Evolutionary conservation across 1,284 basidiomycete species (phyloP), one percentile per base, ranked within the genome.

Genomic region (Malassezia caprae): DNA sequence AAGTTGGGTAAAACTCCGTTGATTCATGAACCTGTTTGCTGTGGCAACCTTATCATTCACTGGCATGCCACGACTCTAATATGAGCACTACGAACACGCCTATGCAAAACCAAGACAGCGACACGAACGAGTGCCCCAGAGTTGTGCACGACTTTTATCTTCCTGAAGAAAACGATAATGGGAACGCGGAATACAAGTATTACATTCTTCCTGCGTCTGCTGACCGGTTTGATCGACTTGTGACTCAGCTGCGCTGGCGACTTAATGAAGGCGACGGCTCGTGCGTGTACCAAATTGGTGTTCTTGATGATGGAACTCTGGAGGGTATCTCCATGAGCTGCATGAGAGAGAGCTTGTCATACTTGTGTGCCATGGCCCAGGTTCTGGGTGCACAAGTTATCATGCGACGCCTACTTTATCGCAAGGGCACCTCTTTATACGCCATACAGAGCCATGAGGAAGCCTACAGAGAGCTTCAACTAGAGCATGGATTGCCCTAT

Each of bases 181-280:
- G 72, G 35, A 72, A 75, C 48, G 64, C 73, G 19, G 72, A 75
- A 47, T 75, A 75, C 63, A 75, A 75, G 53, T 64, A 68, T 55
- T 69, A 72, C 53, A 66, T 75, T 48, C 54, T 72, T 1, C 69
- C 65, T 3, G 60, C 67, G n/a, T 63, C 64, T 31, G 57, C 59
- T 6, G 60, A 63, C 35, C 68, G 72, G 21, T 73, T 72, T 49
- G 63, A 73, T 46, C 62, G 68, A 17, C 63, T 75, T 35, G 67
- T 67, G 43, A 75, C 72, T 1, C 72, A 75, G 56, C 62, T 75
- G 43, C 69, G 69, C 31, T 75, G 70, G 72, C 61, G 72, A n/a
- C 61, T 75, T 10, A 61, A 64, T 19, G 67, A 75, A 58, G 72
- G 72, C 3, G 68, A 60, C 4, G 72, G 72, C 13, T 43, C 62